Evolutionary conservation across 2,329 filamentous ascomycete species (phyloP).

Genomic region (Xylariaceae sp.): DNA sequence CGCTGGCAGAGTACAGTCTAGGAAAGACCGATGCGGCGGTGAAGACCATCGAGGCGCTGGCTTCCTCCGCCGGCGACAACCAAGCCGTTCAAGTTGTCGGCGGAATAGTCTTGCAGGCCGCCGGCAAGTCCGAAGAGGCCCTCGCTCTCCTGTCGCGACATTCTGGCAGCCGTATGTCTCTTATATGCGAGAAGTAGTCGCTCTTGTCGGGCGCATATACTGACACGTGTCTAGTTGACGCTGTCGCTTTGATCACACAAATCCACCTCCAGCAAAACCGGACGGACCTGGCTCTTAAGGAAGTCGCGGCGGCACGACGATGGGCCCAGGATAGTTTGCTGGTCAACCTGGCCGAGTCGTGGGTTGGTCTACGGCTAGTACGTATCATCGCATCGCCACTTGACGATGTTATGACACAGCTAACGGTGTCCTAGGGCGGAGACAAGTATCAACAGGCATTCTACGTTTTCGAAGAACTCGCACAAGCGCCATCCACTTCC

Average conservation of each 20-base stretch:
- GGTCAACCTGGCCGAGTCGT: conserved; percentile 93
- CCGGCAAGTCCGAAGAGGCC: conserved; percentile 83
- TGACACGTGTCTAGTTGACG: conserved; percentile 57
- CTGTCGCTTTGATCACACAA: conserved; percentile 86
- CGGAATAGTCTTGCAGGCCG: conserved; percentile 79
- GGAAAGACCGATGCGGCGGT: conserved; percentile 67
- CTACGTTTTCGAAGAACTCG: conserved; percentile 96
- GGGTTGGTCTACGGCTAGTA: conserved; percentile 88
- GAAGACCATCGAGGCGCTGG: conserved; percentile 66
- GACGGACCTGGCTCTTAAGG: conserved; percentile 86
- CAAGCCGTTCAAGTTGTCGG: conserved; percentile 77
- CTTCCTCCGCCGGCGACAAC: conserved; percentile 70
- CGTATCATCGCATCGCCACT: conserved; percentile 32
- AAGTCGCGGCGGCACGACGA: conserved; percentile 81
- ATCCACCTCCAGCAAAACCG: conserved; percentile 92
- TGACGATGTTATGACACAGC: not conserved
- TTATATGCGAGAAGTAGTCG: not conserved
- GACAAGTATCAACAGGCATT: conserved; percentile 96
- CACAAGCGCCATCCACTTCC: conserved; percentile 80
- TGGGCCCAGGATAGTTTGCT: conserved; percentile 95
- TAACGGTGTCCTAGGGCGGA: conserved; percentile 65
- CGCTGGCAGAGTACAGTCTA: conserved; percentile 68
- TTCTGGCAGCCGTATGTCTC: conserved; percentile 76
- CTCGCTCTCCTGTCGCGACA: conserved; percentile 78
- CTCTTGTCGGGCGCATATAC: conserved; percentile 12